Conservation (phyloP, 371 early-diverging fungal genomes). For the Batkoa obscura region DNA sequence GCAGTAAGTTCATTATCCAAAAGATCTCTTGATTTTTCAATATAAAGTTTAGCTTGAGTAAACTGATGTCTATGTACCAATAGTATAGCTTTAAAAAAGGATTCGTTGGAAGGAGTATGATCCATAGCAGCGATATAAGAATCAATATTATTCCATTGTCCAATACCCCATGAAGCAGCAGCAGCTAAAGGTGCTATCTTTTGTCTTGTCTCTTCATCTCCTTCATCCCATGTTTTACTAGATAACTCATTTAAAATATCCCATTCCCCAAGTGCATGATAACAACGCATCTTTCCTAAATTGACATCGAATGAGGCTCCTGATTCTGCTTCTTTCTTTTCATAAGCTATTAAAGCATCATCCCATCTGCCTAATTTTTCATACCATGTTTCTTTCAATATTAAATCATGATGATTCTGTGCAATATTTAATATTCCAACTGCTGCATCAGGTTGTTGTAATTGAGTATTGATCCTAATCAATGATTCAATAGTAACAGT, state of each 20-base stretch:
- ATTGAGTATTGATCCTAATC: slow-evolving; percentile 84
- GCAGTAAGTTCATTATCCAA: slow-evolving; percentile 81
- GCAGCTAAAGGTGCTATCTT: slow-evolving; percentile 75
- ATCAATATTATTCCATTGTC: slow-evolving; percentile 82
- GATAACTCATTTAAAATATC: slow-evolving; percentile 62
- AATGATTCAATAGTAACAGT: slow-evolving; percentile 79
- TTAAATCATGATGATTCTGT: slow-evolving; percentile 66
- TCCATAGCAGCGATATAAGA: slow-evolving; percentile 71
- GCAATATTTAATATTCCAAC: slow-evolving; percentile 85
- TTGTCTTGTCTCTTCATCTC: slow-evolving; percentile 27
- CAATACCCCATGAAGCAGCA: slow-evolving; percentile 87
- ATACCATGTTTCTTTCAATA: slow-evolving; percentile 84
- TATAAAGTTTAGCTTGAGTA: slow-evolving; percentile 48
- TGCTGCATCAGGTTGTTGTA: slow-evolving; percentile 93
- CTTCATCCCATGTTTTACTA: slow-evolving; percentile 62
- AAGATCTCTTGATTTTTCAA: slow-evolving; percentile 66
- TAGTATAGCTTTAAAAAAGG: slow-evolving; percentile 73
- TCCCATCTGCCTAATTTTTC: slow-evolving; percentile 89
- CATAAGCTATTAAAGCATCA: slow-evolving; percentile 80
- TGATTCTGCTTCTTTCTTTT: slow-evolving; percentile 55
- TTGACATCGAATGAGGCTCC: slow-evolving; percentile 54
- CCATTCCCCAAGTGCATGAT: slow-evolving; percentile 89
- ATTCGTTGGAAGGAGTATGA: slow-evolving; percentile 42
- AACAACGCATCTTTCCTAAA: slow-evolving; percentile 79
- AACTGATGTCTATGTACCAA: slow-evolving; percentile 68